Percentiles rank a stretch among this genome's conserved stretches.
Conservation (phyloP, 176 grass and related monocot genomes). For the Areca catechu region DNA sequence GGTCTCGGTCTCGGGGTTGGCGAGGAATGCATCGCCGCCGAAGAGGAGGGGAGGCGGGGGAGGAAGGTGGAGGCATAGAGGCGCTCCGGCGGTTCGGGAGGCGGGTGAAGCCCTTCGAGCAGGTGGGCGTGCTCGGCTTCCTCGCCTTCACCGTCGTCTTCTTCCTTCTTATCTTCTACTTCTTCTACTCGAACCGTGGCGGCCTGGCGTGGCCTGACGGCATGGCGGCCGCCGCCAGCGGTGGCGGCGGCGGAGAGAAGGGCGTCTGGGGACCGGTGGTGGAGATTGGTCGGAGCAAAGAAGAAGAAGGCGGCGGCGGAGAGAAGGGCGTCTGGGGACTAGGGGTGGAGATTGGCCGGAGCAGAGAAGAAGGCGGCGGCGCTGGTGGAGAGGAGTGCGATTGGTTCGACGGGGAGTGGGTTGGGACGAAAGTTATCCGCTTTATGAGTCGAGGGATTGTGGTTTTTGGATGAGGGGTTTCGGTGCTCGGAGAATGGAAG, state of each 20-base stretch:
- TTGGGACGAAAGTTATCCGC: conserved; percentile 68
- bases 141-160: background rate
- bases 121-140: conserved; percentile 4
- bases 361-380: background rate
- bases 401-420: conserved; percentile 84
- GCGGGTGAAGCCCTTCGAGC: conserved; percentile 14
- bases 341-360: no score
- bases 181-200: background rate
- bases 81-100: background rate
- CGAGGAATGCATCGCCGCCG: no score
- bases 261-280: background rate
- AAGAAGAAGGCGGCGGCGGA: background rate
- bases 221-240: background rate
- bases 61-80: background rate
- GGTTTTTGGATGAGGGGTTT: conserved; percentile 67
- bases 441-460: conserved; percentile 68
- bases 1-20: no score
- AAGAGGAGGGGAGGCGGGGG: background rate
- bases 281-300: no score
- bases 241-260: background rate
- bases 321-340: background rate
- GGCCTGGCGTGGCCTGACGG: background rate
- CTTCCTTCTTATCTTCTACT: no score
- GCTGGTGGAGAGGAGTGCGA: conserved; percentile 31
- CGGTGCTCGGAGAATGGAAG: conserved; percentile 89